Conservation (phyloP, 1,284 basidiomycete genomes). For the Caloboletus inedulis region DNA sequence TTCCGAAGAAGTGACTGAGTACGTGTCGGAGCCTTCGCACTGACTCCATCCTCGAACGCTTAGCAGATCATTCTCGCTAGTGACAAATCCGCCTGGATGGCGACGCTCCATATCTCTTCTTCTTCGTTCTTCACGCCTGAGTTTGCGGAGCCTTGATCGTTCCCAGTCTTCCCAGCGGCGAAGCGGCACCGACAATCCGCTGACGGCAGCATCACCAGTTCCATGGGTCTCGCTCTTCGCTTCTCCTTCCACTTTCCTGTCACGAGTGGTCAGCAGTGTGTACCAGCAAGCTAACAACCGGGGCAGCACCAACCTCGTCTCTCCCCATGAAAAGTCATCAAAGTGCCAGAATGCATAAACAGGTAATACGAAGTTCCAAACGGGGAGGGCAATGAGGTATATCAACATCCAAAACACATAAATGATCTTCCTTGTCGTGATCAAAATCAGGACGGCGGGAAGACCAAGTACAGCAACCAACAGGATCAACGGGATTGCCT, state of each 20-base stretch:
- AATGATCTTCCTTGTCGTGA: slow-evolving; percentile 92
- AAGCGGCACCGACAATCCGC: slow-evolving; percentile 73
- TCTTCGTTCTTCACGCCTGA: slow-evolving; percentile 86
- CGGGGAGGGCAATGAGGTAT: slow-evolving; percentile 87
- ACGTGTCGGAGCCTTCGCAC: slow-evolving; percentile 70
- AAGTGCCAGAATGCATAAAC: slow-evolving; percentile 99
- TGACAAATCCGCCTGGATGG: slow-evolving; percentile 64
- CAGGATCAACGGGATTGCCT: slow-evolving; percentile 93
- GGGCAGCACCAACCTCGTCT: slow-evolving; percentile 71
- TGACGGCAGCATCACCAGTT: slow-evolving; percentile 55
- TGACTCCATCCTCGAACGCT: slow-evolving; percentile 58
- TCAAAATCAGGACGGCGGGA: slow-evolving; percentile 87
- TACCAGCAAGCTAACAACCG: neutral
- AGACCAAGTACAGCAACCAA: slow-evolving; percentile 90
- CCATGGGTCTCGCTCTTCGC: slow-evolving; percentile 75
- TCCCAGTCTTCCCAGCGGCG: slow-evolving; percentile 99
- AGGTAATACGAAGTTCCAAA: slow-evolving; percentile 95
- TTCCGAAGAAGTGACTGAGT: slow-evolving; percentile 81
- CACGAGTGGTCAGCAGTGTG: slow-evolving; percentile 14
- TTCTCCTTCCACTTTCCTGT: slow-evolving; percentile 92
- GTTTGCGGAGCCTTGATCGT: slow-evolving; percentile 89
- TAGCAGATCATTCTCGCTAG: slow-evolving; percentile 59
- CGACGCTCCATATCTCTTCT: slow-evolving; percentile 75
- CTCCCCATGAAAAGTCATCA: slow-evolving; percentile 99
- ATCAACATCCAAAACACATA: slow-evolving; percentile 99